A percentile compares a stretch with the other conserved stretches of the same genome.
These are phyloP conservation scores for Erysimum pusillum DNA, from an alignment of 441 rosid genomes.

Conservation along the genomic window DNA sequence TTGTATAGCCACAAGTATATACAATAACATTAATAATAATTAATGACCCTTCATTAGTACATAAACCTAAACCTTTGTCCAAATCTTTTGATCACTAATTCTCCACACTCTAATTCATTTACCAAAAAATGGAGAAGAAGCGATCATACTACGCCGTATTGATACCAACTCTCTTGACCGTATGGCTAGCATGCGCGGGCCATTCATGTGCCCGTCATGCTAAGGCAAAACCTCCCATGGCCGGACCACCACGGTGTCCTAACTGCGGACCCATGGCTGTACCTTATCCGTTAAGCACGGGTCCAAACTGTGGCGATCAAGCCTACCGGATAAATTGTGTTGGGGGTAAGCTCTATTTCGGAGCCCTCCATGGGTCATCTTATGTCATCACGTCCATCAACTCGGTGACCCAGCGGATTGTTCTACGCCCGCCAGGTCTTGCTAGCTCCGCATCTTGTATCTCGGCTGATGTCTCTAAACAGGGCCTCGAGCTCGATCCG, in stretches of 20 bases:
- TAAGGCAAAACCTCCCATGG: constrained; percentile 38
- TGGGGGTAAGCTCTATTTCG: constrained; percentile 48
- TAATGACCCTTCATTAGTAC: constrained; percentile 35
- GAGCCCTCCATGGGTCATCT: constrained; percentile 50
- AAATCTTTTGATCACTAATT: constrained; percentile 1
- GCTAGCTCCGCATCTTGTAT: constrained; percentile 43
- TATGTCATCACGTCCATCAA: constrained; percentile 51
- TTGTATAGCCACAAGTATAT: constrained; percentile 37
- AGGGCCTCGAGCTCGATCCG: constrained; percentile 51
- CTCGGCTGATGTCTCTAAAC: constrained; percentile 46
- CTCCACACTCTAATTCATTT: constrained; percentile 3
- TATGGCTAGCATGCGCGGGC: constrained; percentile 30
- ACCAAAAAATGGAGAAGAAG: constrained; percentile 40
- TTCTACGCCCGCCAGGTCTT: constrained; percentile 49
- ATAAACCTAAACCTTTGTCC: constrained; percentile 36
- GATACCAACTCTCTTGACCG: constrained; percentile 27
- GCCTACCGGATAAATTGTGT: constrained; percentile 53
- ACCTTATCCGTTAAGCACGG: constrained; percentile 58
- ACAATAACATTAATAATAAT: constrained; percentile 24
- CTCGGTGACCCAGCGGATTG: constrained; percentile 49
- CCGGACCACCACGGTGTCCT: constrained; percentile 45
- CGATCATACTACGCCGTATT: constrained; percentile 14
- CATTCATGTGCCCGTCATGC: constrained; percentile 39
- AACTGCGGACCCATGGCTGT: constrained; percentile 54
- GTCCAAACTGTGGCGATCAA: constrained; percentile 53